phyloP scores from a whole-genome alignment of 2,329 filamentous ascomycete genomes.

The Apiospora hydei region DNA sequence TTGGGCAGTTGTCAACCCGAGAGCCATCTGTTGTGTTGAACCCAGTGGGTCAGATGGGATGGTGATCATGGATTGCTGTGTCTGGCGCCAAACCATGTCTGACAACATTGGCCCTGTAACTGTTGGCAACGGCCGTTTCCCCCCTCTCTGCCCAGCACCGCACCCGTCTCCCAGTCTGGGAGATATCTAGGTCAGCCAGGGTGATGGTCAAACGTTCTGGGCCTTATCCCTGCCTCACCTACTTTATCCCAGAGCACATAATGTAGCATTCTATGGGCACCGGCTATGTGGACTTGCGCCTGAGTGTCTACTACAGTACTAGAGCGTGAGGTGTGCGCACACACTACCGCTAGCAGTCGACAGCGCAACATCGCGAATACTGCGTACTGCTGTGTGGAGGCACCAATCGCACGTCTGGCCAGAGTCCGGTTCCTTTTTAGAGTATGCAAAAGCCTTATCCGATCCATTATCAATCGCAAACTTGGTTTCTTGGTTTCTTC shows the following conservation, averaged over 20 bases:
- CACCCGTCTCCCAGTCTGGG: not conserved
- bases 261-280: not conserved
- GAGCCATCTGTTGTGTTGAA: constrained; percentile 1
- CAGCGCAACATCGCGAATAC: not conserved
- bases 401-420: not conserved
- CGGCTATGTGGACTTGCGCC: not conserved
- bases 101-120: not conserved
- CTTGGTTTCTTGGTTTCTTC: not conserved
- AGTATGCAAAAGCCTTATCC: constrained; percentile 6
- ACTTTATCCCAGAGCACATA: constrained; percentile 9
- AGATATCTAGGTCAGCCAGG: not conserved
- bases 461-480: constrained; percentile 5
- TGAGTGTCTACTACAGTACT: not conserved
- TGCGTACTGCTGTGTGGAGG: not conserved
- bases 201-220: not conserved
- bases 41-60: constrained; percentile 7
- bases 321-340: not conserved
- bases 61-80: constrained; percentile 25
- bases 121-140: not conserved
- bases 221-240: constrained; percentile 1
- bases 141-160: not conserved
- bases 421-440: not conserved
- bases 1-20: constrained; percentile 11
- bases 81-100: constrained; percentile 20
- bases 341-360: not conserved